Percentiles rank a stretch among this genome's conserved stretches.
These are phyloP conservation scores for Cinnamomum chago DNA, from an alignment of 164 flowering plant genomes.

Conservation along the genomic window DNA sequence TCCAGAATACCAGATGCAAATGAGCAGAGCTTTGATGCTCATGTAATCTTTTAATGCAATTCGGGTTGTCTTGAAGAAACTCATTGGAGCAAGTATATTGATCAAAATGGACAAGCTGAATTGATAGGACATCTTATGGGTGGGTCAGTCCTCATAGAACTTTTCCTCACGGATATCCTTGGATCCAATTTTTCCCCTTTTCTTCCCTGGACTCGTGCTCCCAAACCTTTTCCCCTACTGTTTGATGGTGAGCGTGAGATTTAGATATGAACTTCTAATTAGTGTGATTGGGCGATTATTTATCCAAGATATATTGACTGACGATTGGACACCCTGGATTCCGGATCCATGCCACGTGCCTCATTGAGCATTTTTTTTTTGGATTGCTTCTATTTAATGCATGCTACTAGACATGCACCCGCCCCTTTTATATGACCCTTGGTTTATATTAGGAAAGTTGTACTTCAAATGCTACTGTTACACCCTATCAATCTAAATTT, in stretches of 20 bases:
- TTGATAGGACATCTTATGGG: neutral
- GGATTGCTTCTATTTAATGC: neutral
- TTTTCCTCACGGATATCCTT: neutral
- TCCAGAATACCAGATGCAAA: neutral
- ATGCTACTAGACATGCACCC: neutral
- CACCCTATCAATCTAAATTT: neutral
- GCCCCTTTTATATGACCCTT: neutral
- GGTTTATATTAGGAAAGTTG: neutral
- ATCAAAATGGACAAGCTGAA: neutral
- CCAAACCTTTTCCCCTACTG: neutral
- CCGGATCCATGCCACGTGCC: neutral
- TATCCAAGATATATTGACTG: neutral
- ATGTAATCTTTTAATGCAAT: neutral
- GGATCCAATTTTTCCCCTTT: neutral
- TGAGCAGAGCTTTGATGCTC: neutral
- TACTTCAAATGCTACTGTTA: neutral
- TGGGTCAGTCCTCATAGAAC: neutral
- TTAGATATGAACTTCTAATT: neutral
- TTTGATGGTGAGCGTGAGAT: neutral
- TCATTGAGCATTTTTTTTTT: neutral
- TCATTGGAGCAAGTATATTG: neutral
- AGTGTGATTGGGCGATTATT: neutral
- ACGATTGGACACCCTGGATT: neutral
- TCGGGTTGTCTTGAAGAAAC: neutral
- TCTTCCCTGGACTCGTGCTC: neutral